Evolutionary conservation across 371 early-diverging fungal genomes (phyloP).

Genomic region (Lichtheimia ramosa): DNA sequence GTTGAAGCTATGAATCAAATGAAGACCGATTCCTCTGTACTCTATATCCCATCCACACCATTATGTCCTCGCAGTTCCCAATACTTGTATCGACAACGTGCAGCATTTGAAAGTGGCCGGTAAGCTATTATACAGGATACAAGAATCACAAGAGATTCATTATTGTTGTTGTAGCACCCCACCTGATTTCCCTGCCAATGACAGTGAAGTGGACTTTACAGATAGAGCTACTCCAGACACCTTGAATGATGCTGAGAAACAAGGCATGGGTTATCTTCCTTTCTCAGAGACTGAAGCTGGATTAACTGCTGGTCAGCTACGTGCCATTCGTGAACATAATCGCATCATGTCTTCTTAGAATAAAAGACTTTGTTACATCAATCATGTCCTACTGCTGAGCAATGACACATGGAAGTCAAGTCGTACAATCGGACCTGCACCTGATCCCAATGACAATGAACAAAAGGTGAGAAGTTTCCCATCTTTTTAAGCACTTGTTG

Average conservation of each 20-base stretch:
- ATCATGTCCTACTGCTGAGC: too few species aligned
- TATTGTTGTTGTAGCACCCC: slow-evolving; percentile 25
- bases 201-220: slow-evolving; percentile 27
- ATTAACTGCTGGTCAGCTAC: slow-evolving; percentile 26
- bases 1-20: slow-evolving; percentile 34
- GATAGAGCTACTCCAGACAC: slow-evolving; percentile 24
- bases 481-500: too few species aligned
- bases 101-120: slow-evolving; percentile 28
- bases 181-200: slow-evolving; percentile 42
- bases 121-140: slow-evolving; percentile 9
- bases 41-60: slow-evolving; percentile 42
- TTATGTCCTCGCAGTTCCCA: slow-evolving; percentile 32
- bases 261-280: slow-evolving; percentile 31
- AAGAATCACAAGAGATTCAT: neutral
- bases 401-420: too few species aligned
- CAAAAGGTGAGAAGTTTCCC: too few species aligned
- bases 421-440: too few species aligned
- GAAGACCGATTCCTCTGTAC: slow-evolving; percentile 33
- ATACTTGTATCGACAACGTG: slow-evolving; percentile 27
- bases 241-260: slow-evolving; percentile 14
- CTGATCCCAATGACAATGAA: too few species aligned
- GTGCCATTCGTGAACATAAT: slow-evolving; percentile 27
- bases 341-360: slow-evolving; percentile 5
- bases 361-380: too few species aligned
- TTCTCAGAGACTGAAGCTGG: slow-evolving; percentile 7